phyloP scores from a whole-genome alignment of 2,329 filamentous ascomycete genomes.

The Colletotrichum lini region DNA sequence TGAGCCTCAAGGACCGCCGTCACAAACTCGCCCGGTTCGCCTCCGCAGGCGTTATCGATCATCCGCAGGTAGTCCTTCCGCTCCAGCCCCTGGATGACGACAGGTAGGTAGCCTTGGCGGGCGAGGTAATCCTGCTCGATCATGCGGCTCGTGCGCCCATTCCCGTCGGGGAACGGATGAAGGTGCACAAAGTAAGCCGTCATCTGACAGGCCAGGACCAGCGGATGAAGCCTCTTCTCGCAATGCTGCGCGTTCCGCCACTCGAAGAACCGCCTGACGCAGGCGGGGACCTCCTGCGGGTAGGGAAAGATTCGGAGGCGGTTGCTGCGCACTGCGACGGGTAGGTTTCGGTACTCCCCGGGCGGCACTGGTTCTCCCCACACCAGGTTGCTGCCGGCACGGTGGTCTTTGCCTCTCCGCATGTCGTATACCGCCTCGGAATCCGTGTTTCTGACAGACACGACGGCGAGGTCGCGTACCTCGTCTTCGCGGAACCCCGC shows the following conservation, averaged over 20 bases:
- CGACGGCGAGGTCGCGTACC: constrained; percentile 32
- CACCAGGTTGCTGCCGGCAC: constrained; percentile 2
- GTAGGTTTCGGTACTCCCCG: constrained; percentile 43
- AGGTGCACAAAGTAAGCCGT: constrained; percentile 43
- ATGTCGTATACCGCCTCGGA: constrained; percentile 34
- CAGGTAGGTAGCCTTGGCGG: constrained; percentile 44
- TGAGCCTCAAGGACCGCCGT: constrained; percentile 38
- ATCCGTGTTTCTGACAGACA: constrained; percentile 39
- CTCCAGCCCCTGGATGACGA: constrained; percentile 41
- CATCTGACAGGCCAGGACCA: constrained; percentile 44
- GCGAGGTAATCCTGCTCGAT: constrained; percentile 46
- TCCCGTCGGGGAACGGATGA: constrained; percentile 46
- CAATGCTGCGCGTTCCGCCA: constrained; percentile 43
- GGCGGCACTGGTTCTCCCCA: constrained; percentile 41
- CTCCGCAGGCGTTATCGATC: constrained; percentile 42
- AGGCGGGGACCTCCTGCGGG: constrained; percentile 44
- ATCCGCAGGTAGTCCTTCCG: constrained; percentile 44
- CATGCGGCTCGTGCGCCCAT: constrained; percentile 44
- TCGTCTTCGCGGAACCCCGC: constrained; percentile 41
- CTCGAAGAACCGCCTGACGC: constrained; percentile 28
- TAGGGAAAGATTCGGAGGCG: constrained; percentile 46
- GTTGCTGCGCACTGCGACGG: constrained; percentile 43
- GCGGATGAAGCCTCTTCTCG: constrained; percentile 42
- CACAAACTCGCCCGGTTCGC: constrained; percentile 40
- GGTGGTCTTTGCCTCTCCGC: neutral